These are phyloP conservation scores for Leucocoprinus sp. DNA, from an alignment of 768 basidiomycete species.

Conservation along the genomic window DNA sequence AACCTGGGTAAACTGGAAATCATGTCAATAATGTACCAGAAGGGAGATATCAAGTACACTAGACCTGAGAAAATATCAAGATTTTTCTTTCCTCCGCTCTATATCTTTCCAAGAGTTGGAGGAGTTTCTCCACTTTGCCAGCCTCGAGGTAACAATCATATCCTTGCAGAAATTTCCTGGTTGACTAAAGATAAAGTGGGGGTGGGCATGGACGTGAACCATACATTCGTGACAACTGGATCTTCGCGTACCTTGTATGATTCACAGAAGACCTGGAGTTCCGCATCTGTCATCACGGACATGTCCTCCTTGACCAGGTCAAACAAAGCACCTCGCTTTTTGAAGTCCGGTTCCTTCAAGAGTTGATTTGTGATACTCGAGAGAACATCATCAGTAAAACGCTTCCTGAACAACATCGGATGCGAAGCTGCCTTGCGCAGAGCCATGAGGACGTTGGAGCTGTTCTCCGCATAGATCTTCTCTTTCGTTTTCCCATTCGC, in stretches of 20 bases:
- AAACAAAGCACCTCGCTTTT: slow-evolving; percentile 69
- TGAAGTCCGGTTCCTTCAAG: slow-evolving; percentile 88
- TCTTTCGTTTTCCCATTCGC: slow-evolving; percentile 46
- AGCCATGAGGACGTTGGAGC: slow-evolving; percentile 94
- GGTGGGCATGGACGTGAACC: neutral
- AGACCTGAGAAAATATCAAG: slow-evolving; percentile 90
- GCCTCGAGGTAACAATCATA: slow-evolving; percentile 75
- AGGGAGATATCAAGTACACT: slow-evolving; percentile 13
- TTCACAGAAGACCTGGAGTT: slow-evolving; percentile 79
- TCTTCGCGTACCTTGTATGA: slow-evolving; percentile 66
- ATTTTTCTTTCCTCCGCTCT: slow-evolving; percentile 65
- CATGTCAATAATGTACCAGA: neutral
- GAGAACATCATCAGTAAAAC: slow-evolving; percentile 72
- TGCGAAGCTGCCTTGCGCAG: slow-evolving; percentile 94
- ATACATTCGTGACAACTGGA: neutral
- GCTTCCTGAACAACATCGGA: slow-evolving; percentile 89
- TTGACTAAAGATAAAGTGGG: slow-evolving; percentile 41
- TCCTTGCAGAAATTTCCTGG: slow-evolving; percentile 65
- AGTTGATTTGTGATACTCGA: slow-evolving; percentile 71
- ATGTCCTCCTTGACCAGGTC: slow-evolving; percentile 94
- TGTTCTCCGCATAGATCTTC: slow-evolving; percentile 70
- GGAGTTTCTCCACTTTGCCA: slow-evolving; percentile 75
- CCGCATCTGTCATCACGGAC: slow-evolving; percentile 97
- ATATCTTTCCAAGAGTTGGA: slow-evolving; percentile 66
- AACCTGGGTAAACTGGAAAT: slow-evolving; percentile 82